These are phyloP conservation scores for Scheffersomyces quercinus DNA, from an alignment of 1,139 yeast genomes.

Conservation along the genomic window DNA sequence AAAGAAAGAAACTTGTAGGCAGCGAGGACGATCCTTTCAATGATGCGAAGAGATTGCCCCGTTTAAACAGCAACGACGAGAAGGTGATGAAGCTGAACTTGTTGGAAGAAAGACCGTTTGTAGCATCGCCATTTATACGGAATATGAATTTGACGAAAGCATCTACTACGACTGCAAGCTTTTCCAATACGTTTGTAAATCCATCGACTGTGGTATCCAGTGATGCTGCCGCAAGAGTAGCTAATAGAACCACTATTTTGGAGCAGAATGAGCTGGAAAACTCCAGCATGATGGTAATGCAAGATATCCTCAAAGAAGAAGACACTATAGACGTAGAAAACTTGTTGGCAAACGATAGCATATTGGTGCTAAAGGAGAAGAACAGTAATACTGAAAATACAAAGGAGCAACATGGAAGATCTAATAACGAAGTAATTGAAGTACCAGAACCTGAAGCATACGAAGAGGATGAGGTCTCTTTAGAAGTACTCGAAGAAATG, in stretches of 20 bases:
- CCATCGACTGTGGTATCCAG: not conserved
- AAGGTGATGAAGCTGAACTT: not conserved
- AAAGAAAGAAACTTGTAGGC: not conserved
- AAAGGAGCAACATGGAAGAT: not conserved
- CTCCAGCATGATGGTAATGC: not conserved
- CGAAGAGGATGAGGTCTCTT: conserved; percentile 47
- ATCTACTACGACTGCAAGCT: not conserved
- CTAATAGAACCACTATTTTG: conserved; percentile 1
- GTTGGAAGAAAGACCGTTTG: not conserved
- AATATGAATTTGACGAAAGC: conserved; percentile 13
- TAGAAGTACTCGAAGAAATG: conserved; percentile 68
- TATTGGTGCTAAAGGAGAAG: not conserved
- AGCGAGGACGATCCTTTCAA: conserved; percentile 23
- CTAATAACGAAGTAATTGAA: not conserved
- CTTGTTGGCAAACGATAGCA: no score
- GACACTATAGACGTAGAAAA: not conserved
- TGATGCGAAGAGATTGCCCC: conserved; percentile 8
- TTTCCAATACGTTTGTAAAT: not conserved
- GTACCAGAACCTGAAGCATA: conserved; percentile 9
- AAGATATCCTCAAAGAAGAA: not conserved
- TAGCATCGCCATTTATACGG: conserved; percentile 11
- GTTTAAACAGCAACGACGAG: conserved; percentile 4
- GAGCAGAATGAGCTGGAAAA: not conserved
- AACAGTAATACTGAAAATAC: not conserved
- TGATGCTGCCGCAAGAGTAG: not conserved